A percentile compares a stretch with the other conserved stretches of the same genome.
Evolutionary conservation across 495 filamentous ascomycete species (phyloP).

Genomic region (Amniculicola lignicola): DNA sequence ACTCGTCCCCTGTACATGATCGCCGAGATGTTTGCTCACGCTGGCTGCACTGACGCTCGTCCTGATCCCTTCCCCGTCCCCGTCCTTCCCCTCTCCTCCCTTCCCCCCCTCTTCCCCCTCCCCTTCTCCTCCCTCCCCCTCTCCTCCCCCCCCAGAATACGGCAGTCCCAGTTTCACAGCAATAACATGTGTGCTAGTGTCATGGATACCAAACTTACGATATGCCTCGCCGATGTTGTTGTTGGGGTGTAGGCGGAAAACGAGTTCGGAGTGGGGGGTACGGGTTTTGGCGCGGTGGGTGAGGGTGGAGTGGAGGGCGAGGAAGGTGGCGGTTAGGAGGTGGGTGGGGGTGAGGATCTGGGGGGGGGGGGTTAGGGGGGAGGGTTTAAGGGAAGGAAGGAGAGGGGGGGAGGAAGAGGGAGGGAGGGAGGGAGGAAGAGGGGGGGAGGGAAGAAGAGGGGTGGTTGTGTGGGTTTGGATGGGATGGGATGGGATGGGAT

Average conservation of each 20-base stretch:
- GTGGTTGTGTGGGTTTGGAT: too few relatives aligned
- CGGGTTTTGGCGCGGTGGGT: slow-evolving; percentile 65
- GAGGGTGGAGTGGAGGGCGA: slow-evolving; percentile 66
- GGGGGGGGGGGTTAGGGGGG: background rate
- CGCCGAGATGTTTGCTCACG: slow-evolving; percentile 60
- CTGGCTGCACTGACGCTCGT: slow-evolving; percentile 31
- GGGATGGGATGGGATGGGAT: too few relatives aligned
- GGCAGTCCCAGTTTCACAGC: slow-evolving; percentile 63
- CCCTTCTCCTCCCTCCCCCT: too few relatives aligned
- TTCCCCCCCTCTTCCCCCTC: too few relatives aligned
- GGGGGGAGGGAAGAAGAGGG: too few relatives aligned
- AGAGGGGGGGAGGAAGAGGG: background rate
- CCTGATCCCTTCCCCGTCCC: too few relatives aligned
- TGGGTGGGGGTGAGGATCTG: slow-evolving; percentile 68
- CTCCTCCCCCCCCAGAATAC: too few relatives aligned
- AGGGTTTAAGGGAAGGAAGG: background rate
- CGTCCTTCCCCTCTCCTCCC: too few relatives aligned
- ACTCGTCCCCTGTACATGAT: slow-evolving; percentile 59
- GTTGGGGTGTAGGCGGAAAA: slow-evolving; percentile 74
- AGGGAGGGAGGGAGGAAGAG: too few relatives aligned
- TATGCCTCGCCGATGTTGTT: slow-evolving; percentile 95
- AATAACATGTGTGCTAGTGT: slow-evolving; percentile 65
- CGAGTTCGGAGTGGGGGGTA: slow-evolving; percentile 92
- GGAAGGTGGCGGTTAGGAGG: slow-evolving; percentile 70
- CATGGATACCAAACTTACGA: slow-evolving; percentile 75